These are phyloP conservation scores for Candida tammaniensis DNA, from an alignment of 805 yeast genomes.

Conservation along the genomic window DNA sequence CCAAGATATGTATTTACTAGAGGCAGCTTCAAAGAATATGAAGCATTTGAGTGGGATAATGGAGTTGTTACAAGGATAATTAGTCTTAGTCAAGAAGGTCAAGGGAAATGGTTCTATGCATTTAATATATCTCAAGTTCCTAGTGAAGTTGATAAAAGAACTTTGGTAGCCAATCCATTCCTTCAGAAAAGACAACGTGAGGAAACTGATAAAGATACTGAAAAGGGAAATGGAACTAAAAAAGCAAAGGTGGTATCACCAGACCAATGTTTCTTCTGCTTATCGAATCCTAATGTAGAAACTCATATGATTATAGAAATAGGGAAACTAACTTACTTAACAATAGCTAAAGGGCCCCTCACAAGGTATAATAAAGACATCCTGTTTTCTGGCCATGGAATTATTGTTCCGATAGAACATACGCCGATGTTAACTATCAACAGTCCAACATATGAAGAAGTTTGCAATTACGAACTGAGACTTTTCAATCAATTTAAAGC, in stretches of 20 bases:
- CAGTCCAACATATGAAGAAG: constrained; percentile 39
- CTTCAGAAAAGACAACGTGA: constrained; percentile 13
- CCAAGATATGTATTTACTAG: constrained; percentile 71
- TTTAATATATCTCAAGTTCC: constrained; percentile 33
- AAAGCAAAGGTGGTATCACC: constrained; percentile 50
- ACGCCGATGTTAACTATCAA: constrained; percentile 35
- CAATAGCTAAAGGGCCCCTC: constrained; percentile 86
- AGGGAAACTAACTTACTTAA: constrained; percentile 61
- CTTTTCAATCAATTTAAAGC: constrained; percentile 47
- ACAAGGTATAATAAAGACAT: constrained; percentile 47
- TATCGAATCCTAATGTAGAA: constrained; percentile 74
- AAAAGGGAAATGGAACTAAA: constrained; percentile 27
- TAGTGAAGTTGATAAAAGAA: constrained; percentile 8
- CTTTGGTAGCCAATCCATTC: constrained; percentile 26
- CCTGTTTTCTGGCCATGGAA: constrained; percentile 75
- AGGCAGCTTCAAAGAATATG: constrained; percentile 54
- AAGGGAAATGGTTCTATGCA: constrained; percentile 73
- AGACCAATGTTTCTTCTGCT: constrained; percentile 73
- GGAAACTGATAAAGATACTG: constrained; percentile 18
- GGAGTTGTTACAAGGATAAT: constrained; percentile 57
- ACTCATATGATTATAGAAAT: constrained; percentile 79
- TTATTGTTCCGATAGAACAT: constrained; percentile 79
- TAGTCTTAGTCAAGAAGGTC: constrained; percentile 59
- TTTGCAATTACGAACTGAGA: constrained; percentile 43
- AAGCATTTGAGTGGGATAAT: constrained; percentile 57